Base-by-base conservation (phyloP, 768 basidiomycete species). In the Candolleomyces aberdarensis region DNA sequence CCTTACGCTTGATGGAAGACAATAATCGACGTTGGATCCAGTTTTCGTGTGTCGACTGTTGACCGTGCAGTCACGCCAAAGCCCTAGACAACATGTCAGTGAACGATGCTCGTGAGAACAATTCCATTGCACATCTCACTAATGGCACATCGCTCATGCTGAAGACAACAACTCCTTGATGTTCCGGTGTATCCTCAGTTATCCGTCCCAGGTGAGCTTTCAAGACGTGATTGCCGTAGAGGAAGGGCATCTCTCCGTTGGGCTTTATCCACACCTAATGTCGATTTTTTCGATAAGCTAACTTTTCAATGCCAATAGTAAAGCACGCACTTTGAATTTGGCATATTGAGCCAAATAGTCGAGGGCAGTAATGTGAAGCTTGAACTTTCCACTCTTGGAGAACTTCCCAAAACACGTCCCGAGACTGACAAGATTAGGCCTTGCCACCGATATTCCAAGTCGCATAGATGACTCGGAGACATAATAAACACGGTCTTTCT, bases 341-440 rank as follows among this genome's bases (percentile, higher is more conserved):
- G 97, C 96, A 71, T 97, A 98, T 70, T 97, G 92, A 1, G 94
- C 93, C 61, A 99, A 75, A 69, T 92, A 91, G 69, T 98, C 96
- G 63, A 99, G 80, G 19, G 92, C 84, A 3, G 96, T 98, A 67
- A 99, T 86, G 65, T 98, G 95, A 62, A 99, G 79, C 80, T 95
- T 96, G 83, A 99, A 99, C 72, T 98, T 98, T 61, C 95, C 95
- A 55, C 87, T 86, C 81, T 98, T 98, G 71, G 87, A 91, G 78
- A 98, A 99, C 72, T 97, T 98, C 64, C 97, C 97, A 64, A 98
- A 90, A 76, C 96, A 98, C 63, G 95, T 98, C 46, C 97, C 97
- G 20, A 98, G 80, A 60, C 89, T 91, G 72, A 98, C 80, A 61
- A 99, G 88, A 70, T 94, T 97, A 36, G 91, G 90, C 51, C 96